Evolutionary conservation across 495 filamentous ascomycete species (phyloP).

Genomic region (Neurospora sp.): DNA sequence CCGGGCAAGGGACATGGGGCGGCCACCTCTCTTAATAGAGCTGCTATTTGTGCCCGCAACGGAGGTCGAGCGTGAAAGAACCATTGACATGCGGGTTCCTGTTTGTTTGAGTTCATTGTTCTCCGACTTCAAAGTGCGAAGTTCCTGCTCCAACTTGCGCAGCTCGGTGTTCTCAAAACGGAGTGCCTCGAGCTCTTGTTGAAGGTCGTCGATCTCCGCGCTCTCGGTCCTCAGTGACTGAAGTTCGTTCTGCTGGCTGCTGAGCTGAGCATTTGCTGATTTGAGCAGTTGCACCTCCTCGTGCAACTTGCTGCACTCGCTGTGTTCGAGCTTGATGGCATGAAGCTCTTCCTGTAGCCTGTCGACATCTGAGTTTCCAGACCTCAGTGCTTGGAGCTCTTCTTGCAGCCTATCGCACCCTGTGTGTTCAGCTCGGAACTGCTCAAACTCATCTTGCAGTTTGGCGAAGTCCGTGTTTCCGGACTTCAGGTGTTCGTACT

Average conservation of each 20-base stretch:
- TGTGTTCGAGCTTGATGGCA: not conserved
- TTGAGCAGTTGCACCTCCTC: conserved; percentile 61
- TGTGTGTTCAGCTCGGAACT: conserved; percentile 1
- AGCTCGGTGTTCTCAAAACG: conserved; percentile 46
- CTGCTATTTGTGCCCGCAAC: conserved; percentile 19
- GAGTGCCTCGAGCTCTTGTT: conserved; percentile 61
- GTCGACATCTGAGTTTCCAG: not conserved
- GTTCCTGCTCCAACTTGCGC: conserved; percentile 59
- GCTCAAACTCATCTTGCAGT: conserved; percentile 1
- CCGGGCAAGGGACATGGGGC: conserved; percentile 38
- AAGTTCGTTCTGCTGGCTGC: not conserved
- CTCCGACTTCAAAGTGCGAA: conserved; percentile 55
- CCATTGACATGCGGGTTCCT: conserved; percentile 16
- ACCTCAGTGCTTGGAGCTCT: not conserved
- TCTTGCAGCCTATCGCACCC: not conserved
- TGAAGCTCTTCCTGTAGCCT: not conserved
- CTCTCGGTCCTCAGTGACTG: conserved; percentile 47
- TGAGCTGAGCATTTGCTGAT: conserved; percentile 41
- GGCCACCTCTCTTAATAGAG: conserved; percentile 13
- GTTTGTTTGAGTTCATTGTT: conserved; percentile 34
- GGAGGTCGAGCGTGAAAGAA: conserved; percentile 35
- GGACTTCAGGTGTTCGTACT: not conserved
- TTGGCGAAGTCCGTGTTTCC: conserved; percentile 42
- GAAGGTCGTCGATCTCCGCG: conserved; percentile 52
- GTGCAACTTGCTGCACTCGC: conserved; percentile 47